Evolutionary conservation across 2,329 filamentous ascomycete species (phyloP).

Genomic region (Pseudodiploospora longispora): DNA sequence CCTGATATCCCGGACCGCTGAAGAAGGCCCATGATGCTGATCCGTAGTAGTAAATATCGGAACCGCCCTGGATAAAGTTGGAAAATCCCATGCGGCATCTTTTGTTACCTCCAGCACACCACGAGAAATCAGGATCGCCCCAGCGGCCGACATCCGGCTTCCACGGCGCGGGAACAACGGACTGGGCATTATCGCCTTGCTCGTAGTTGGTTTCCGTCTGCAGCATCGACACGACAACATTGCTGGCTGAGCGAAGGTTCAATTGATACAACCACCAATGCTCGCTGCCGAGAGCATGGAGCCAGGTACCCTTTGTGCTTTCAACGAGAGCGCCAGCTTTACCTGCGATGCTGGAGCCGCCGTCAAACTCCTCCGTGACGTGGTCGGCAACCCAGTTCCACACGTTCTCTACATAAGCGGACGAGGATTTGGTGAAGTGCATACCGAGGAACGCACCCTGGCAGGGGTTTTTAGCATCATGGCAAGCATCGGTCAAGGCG

Average conservation of each 20-base stretch:
- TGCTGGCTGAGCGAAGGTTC: constrained; percentile 39
- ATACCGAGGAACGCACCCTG: constrained; percentile 40
- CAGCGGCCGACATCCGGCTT: constrained; percentile 23
- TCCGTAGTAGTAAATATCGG: constrained; percentile 31
- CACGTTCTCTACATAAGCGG: constrained; percentile 15
- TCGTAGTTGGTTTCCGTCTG: constrained; percentile 45
- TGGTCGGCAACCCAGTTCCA: constrained; percentile 43
- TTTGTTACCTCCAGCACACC: constrained; percentile 25
- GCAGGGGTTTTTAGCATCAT: constrained; percentile 25
- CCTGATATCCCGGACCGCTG: constrained; percentile 29
- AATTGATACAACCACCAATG: constrained; percentile 53
- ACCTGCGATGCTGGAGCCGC: constrained; percentile 35
- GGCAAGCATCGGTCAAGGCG: constrained; percentile 30
- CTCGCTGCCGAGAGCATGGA: constrained; percentile 39
- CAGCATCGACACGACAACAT: constrained; percentile 42
- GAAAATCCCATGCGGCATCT: constrained; percentile 34
- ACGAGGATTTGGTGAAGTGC: constrained; percentile 33
- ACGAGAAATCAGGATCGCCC: constrained; percentile 35
- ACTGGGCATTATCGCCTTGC: constrained; percentile 25
- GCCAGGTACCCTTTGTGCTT: constrained; percentile 42
- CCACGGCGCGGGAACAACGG: constrained; percentile 31
- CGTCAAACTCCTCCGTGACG: constrained; percentile 37
- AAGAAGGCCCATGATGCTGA: constrained; percentile 37
- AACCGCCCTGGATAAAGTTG: constrained; percentile 33
- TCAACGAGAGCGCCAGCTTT: constrained; percentile 42